A percentile compares a stretch with the other conserved stretches of the same genome.
Conservation (phyloP, 2,329 filamentous ascomycete genomes). For the Pseudogymnoascus sp. region DNA sequence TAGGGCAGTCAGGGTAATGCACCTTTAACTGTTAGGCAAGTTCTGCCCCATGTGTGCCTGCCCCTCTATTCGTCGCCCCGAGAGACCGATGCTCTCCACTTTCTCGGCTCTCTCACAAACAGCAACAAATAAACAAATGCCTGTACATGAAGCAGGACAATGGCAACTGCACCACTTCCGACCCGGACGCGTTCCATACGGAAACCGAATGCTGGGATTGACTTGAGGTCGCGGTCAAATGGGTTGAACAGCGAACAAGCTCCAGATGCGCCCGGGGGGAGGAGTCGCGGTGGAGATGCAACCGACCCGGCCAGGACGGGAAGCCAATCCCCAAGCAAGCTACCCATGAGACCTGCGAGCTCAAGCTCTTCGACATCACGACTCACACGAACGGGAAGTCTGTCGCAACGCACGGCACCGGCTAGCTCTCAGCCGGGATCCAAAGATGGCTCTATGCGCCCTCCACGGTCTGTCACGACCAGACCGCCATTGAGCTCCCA, state of each 20-base stretch:
- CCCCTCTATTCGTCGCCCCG: conserved; percentile 6
- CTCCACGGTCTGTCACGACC: conserved; percentile 2
- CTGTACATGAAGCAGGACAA: neutral
- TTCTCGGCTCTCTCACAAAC: conserved; percentile 7
- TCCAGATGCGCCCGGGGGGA: neutral
- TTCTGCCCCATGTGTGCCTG: neutral
- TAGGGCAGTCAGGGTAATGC: neutral
- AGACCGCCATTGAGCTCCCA: neutral
- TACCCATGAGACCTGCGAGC: conserved; percentile 18
- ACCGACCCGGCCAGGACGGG: conserved; percentile 13
- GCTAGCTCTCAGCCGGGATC: neutral
- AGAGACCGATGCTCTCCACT: neutral
- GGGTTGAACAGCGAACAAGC: conserved; percentile 3
- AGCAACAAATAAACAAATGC: conserved; percentile 7
- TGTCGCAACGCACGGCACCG: neutral
- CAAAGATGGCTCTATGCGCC: conserved; percentile 7
- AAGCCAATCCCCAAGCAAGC: conserved; percentile 27
- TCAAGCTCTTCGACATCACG: conserved; percentile 1
- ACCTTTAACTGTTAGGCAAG: neutral
- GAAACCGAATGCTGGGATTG: conserved; percentile 15
- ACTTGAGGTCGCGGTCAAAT: neutral
- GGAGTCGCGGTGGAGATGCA: conserved; percentile 11
- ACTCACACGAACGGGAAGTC: neutral
- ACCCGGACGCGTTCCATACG: conserved; percentile 22
- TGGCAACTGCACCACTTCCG: conserved; percentile 17